Base-by-base conservation (phyloP, 2,329 filamentous ascomycete genomes). In the Thielaviopsis cerberus region DNA sequence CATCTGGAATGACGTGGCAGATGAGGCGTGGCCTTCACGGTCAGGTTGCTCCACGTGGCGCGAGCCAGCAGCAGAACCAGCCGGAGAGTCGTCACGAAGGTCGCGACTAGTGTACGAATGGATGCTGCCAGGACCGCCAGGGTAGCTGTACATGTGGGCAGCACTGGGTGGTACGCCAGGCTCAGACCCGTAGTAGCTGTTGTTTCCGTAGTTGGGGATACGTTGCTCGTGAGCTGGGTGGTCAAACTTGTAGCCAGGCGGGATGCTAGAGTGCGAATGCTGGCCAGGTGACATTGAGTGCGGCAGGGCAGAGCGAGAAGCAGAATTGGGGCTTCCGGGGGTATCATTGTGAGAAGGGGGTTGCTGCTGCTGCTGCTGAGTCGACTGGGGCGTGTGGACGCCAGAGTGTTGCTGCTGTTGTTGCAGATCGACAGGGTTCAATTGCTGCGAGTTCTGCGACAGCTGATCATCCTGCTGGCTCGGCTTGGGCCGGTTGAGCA, bases 401-500 rank as follows among this genome's bases (percentile, higher is more conserved):
- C 56, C 59, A 25, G 59, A 59, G 27, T 57, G 54, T 15, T 58
- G 59, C 24, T 57, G 56, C 5, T 56, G 51, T 24, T 57, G 54
- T 8, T 52, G 52, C 51, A 54, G 20, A 51, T 68, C 13, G 70
- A 65, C 61, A 77, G 75, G 56, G 68, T 66, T 55, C 57, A 70
- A 64, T 5, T 69, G 59, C 56, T 61, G 59, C 25, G 41, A 48
- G 41, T 45, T 30, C 53, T 59, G 57, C 27, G 51, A 54, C 24
- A 53, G 66, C 62, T 71, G 70, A 62, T 72, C 71, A 53, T 82
- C 78, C 53, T 72, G 74, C 68, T 83, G 80, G 59, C 76, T 74
- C 13, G 81, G 80, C 71, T 84, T 89, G 56, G 86, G 82, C 54
- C 85, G 83, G 66, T 89, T 92, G 62, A 98, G 78, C 60, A 97